These are phyloP conservation scores for Phytophthora pinifolia DNA, from an alignment of 352 stramenopile genomes.

Conservation along the genomic window DNA sequence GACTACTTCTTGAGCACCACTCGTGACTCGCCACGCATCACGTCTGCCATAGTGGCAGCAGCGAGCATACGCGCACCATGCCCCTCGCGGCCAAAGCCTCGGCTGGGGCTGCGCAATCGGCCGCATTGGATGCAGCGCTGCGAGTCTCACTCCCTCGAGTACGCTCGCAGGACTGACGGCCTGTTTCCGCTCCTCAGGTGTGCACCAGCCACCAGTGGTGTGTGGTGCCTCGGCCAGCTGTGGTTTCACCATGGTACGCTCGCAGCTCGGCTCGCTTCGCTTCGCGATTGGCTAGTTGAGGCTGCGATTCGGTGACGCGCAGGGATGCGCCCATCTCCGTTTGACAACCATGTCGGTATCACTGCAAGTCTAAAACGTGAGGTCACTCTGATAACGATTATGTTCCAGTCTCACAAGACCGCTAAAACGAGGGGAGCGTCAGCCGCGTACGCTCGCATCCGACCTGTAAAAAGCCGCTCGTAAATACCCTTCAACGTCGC, in stretches of 20 bases:
- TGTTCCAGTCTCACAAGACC: background rate
- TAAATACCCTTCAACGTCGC: constrained; percentile 33
- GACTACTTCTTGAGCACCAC: too few species aligned
- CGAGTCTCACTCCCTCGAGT: constrained; percentile 12
- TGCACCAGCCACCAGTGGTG: too few species aligned
- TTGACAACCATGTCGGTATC: constrained; percentile 8
- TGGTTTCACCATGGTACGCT: too few species aligned
- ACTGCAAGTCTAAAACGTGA: constrained; percentile 1
- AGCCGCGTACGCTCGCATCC: constrained; percentile 28
- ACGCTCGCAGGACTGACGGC: constrained; percentile 24
- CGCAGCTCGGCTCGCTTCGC: constrained; percentile 6
- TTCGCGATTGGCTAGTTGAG: constrained; percentile 11
- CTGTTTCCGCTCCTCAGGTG: constrained; percentile 11
- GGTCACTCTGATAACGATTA: background rate
- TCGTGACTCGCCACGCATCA: too few species aligned
- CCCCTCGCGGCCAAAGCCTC: too few species aligned
- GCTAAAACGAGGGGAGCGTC: constrained; percentile 22
- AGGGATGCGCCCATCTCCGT: constrained; percentile 13
- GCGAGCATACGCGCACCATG: too few species aligned
- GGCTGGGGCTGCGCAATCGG: constrained; percentile 12
- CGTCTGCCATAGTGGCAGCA: too few species aligned
- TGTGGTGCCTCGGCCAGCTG: too few species aligned
- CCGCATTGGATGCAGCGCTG: constrained; percentile 22
- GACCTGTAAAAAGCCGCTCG: constrained; percentile 16
- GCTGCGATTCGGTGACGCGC: constrained; percentile 7